phyloP scores from a whole-genome alignment of 169 alveolate genomes.

The Eimeria praecox region DNA sequence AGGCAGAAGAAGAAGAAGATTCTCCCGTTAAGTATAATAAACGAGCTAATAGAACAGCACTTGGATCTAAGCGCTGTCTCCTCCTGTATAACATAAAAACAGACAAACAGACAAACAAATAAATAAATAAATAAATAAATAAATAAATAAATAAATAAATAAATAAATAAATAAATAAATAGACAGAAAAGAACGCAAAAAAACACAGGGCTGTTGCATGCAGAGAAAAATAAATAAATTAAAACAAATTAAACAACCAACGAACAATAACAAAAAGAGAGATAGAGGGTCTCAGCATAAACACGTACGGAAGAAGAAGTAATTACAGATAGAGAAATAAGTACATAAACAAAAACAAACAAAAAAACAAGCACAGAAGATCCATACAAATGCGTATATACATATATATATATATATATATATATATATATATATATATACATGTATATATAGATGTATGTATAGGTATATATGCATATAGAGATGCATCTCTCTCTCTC shows the following conservation, averaged over 20 bases:
- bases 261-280: background rate
- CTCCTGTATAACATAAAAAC: background rate
- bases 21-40: background rate
- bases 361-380: background rate
- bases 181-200: background rate
- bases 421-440: no score
- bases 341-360: background rate
- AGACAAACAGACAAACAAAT: background rate
- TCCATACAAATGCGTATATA: no score
- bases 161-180: background rate
- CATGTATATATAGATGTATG: no score
- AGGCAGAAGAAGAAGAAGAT: no score
- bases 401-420: no score
- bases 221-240: background rate
- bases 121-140: background rate
- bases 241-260: background rate
- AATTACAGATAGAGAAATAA: background rate
- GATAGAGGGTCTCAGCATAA: no score
- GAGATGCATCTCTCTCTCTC: no score
- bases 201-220: no score
- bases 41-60: conserved; percentile 4
- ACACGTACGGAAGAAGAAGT: no score
- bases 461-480: background rate
- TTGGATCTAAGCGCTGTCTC: conserved; percentile 8
- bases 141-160: background rate